These are phyloP conservation scores for Colletotrichum gloeosporioides DNA, from an alignment of 2,329 filamentous ascomycete genomes.

Conservation along the genomic window DNA sequence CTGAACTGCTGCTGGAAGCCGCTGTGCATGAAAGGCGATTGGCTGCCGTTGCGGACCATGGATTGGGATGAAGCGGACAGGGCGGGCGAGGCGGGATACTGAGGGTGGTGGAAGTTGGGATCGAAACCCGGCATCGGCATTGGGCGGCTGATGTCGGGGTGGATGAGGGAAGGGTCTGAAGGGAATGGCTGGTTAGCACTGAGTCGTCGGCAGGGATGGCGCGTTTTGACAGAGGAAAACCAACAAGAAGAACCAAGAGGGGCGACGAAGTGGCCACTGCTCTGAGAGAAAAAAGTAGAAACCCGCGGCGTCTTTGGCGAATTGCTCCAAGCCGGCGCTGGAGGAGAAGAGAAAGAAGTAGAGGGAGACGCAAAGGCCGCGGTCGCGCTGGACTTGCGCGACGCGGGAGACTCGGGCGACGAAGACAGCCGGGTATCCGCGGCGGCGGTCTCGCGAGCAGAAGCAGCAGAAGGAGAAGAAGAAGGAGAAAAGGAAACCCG, in stretches of 20 bases:
- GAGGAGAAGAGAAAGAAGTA: slow-evolving; percentile 37
- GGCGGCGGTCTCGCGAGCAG: slow-evolving; percentile 23
- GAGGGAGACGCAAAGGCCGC: slow-evolving; percentile 35
- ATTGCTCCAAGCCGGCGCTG: slow-evolving; percentile 33
- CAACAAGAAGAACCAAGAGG: slow-evolving; percentile 58
- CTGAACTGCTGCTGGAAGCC: slow-evolving; percentile 60
- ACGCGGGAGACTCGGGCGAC: slow-evolving; percentile 30
- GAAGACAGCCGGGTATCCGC: slow-evolving; percentile 30
- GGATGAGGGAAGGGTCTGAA: slow-evolving; percentile 62
- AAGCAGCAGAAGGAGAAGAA: slow-evolving; percentile 21
- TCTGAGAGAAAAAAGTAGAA: slow-evolving; percentile 58
- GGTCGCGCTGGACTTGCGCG: slow-evolving; percentile 32
- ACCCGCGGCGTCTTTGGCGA: slow-evolving; percentile 30
- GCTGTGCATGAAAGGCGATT: slow-evolving; percentile 71
- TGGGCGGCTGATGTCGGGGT: slow-evolving; percentile 56
- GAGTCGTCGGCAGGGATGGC: slow-evolving; percentile 14
- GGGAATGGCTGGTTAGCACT: slow-evolving; percentile 40
- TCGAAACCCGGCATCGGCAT: slow-evolving; percentile 58
- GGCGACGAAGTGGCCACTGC: slow-evolving; percentile 57
- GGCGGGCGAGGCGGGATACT: slow-evolving; percentile 68
- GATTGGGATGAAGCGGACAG: slow-evolving; percentile 60
- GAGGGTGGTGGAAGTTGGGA: slow-evolving; percentile 50
- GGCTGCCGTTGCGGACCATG: slow-evolving; percentile 58
- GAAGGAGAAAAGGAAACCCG: slow-evolving; percentile 31
- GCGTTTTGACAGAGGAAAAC: slow-evolving; percentile 46